A percentile compares a stretch with the other conserved stretches of the same genome.
Conservation (phyloP, 345 rosid species). For the Populus ilicifolia region DNA sequence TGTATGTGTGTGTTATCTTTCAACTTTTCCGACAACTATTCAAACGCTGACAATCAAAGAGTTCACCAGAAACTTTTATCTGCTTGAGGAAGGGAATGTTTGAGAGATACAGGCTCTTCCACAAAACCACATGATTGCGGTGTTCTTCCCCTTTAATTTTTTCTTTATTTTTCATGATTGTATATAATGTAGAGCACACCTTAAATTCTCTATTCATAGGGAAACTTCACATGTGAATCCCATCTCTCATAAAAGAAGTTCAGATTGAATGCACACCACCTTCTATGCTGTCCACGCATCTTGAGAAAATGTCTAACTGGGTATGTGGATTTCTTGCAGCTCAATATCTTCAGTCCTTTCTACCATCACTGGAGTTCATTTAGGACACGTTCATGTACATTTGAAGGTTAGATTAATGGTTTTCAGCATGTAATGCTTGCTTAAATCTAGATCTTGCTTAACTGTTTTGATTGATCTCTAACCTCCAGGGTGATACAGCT, state of each 20-base stretch:
- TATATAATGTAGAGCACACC: not conserved
- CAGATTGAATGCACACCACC: not conserved
- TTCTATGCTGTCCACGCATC: not conserved
- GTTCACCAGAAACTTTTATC: not conserved
- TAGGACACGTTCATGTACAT: conserved; percentile 72
- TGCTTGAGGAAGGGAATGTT: not conserved
- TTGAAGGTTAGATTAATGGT: conserved; percentile 44
- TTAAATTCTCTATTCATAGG: not conserved
- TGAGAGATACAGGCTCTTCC: not conserved
- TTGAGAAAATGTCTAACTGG: not conserved
- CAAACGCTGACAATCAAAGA: not conserved
- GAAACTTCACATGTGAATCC: not conserved
- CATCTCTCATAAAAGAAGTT: not conserved
- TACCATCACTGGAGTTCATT: conserved; percentile 74
- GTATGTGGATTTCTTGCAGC: conserved; percentile 42
- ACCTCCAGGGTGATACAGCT: conserved; percentile 49
- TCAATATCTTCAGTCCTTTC: conserved; percentile 76
- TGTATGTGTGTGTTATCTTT: too few species aligned
- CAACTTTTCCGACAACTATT: too few species aligned
- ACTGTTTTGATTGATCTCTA: conserved; percentile 4
- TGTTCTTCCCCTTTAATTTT: not conserved
- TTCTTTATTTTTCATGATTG: not conserved
- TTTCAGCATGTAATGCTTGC: not conserved
- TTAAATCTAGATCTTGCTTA: conserved; percentile 4
- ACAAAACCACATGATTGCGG: not conserved